Evolutionary conservation across 208 protist genomes (phyloP).

Genomic region (Wallacemonas sp.): DNA sequence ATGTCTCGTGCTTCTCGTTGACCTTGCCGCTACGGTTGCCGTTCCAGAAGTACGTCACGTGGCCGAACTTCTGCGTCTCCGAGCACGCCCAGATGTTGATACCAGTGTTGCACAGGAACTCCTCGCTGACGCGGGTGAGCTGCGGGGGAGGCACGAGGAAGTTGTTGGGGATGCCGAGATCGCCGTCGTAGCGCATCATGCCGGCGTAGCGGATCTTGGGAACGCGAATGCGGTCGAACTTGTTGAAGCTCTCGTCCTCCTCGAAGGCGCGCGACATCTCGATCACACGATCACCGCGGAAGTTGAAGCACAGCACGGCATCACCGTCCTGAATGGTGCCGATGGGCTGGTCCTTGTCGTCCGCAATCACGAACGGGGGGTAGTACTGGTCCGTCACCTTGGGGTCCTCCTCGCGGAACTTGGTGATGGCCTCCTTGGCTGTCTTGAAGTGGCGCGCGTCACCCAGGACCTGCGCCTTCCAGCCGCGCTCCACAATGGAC

Average conservation of each 20-base stretch:
- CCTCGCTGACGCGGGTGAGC: slow-evolving; percentile 86
- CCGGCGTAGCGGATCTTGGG: slow-evolving; percentile 93
- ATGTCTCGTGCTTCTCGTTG: slow-evolving; percentile 86
- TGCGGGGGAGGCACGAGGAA: slow-evolving; percentile 93
- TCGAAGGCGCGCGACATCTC: slow-evolving; percentile 95
- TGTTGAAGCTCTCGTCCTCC: slow-evolving; percentile 83
- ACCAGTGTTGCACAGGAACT: slow-evolving; percentile 87
- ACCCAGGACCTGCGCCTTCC: slow-evolving; percentile 92
- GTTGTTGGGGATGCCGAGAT: slow-evolving; percentile 94
- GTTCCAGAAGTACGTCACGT: slow-evolving; percentile 98
- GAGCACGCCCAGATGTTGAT: slow-evolving; percentile 92
- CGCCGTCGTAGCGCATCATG: slow-evolving; percentile 96
- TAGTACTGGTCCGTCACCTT: slow-evolving; percentile 94
- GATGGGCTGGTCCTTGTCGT: slow-evolving; percentile 72
- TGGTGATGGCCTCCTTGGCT: slow-evolving; percentile 90
- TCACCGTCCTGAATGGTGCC: slow-evolving; percentile 94
- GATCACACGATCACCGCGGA: slow-evolving; percentile 95
- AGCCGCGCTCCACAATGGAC: slow-evolving; percentile 95
- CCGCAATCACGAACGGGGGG: slow-evolving; percentile 89
- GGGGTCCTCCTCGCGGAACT: slow-evolving; percentile 78
- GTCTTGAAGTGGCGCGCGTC: slow-evolving; percentile 83
- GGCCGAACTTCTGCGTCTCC: slow-evolving; percentile 97
- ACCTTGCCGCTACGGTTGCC: slow-evolving; percentile 95
- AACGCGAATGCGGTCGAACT: slow-evolving; percentile 91
- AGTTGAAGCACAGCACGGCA: slow-evolving; percentile 95